A percentile compares a stretch with the other conserved stretches of the same genome.
These are phyloP conservation scores for Silene vulgaris DNA, from an alignment of 179 eudicot genomes.

Conservation along the genomic window DNA sequence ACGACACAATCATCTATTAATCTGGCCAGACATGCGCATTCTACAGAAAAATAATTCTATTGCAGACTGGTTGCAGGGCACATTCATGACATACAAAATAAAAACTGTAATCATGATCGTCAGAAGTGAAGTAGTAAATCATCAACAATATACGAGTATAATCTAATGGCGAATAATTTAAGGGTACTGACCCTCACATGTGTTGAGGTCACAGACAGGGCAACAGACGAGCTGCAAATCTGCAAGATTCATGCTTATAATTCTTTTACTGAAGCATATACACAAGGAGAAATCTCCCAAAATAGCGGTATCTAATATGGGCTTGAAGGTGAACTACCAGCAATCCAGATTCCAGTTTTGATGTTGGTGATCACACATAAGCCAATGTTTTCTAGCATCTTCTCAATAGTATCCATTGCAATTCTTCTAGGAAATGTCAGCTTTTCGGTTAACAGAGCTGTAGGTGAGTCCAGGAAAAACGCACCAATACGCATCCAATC, in stretches of 20 bases:
- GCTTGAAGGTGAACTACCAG: constrained; percentile 41
- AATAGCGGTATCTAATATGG: not conserved
- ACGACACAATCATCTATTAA: not conserved
- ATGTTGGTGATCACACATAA: constrained; percentile 54
- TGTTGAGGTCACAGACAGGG: constrained; percentile 83
- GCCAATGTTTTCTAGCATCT: constrained; percentile 47
- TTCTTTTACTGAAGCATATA: no score
- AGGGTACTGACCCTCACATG: constrained; percentile 66
- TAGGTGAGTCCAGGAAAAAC: constrained; percentile 50
- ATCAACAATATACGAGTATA: not conserved
- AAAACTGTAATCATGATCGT: not conserved
- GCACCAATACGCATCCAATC: constrained; percentile 88
- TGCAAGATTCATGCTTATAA: constrained; percentile 28
- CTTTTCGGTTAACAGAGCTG: constrained; percentile 57
- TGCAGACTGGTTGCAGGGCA: not conserved
- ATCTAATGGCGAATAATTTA: not conserved
- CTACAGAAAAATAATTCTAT: not conserved
- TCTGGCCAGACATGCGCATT: not conserved
- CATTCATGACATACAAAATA: not conserved
- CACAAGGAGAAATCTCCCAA: not conserved
- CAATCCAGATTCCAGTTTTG: constrained; percentile 85
- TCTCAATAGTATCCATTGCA: constrained; percentile 30
- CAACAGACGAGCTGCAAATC: constrained; percentile 94
- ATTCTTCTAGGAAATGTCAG: constrained; percentile 38
- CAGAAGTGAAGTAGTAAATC: not conserved